Base-by-base conservation (phyloP, 768 basidiomycete genomes). In the Pholiota molesta region DNA sequence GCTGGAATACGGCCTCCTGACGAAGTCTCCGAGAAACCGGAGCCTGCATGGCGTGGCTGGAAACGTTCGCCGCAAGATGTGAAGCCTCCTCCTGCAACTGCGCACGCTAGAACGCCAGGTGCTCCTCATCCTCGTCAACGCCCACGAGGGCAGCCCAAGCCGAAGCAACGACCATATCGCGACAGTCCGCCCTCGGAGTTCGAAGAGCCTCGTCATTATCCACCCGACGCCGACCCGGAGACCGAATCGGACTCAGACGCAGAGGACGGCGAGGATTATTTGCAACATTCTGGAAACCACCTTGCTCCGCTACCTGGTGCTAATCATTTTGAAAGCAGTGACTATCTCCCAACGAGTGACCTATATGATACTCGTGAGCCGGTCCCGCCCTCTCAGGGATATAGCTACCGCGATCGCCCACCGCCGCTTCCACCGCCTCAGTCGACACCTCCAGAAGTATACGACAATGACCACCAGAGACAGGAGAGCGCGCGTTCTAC, bases 171-270 rank as follows among this genome's bases (percentile, higher is more conserved):
- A 5, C 28, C 10, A 7, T 49, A 52, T 33, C 49, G 59, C 7
- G 14, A 9, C 11, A 33, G 19, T 2, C 52, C 42, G 26, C 40
- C 40, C n/a, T 60, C 59, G 10, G 35, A 45, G 3, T 51, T 33
- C 14, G 49, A 52, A 11, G 11, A 37, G 10, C 11, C 35, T 37
- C 35, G 13, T 56, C 28, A 26, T 16, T 17, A 37, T 28, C 7
- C 39, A 23, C 37, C 57, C 52, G 39, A 39, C 40, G 17, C 17
- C 40, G 1, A 17, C 7, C 33, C 13, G 19, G 52, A 60, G 5
- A 45, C 52, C 10, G 59, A 53, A 5, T 31, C 59, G 1, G 59
- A 29, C 39, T 54, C 59, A 8, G 59, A 60, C 33, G 59, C 52
- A 29, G 59, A 51, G 13, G 33, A 52, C 14, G 49, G 40, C 9